Base-by-base conservation (phyloP, 2,329 filamentous ascomycete genomes). In the Epichloe gansuensis region DNA sequence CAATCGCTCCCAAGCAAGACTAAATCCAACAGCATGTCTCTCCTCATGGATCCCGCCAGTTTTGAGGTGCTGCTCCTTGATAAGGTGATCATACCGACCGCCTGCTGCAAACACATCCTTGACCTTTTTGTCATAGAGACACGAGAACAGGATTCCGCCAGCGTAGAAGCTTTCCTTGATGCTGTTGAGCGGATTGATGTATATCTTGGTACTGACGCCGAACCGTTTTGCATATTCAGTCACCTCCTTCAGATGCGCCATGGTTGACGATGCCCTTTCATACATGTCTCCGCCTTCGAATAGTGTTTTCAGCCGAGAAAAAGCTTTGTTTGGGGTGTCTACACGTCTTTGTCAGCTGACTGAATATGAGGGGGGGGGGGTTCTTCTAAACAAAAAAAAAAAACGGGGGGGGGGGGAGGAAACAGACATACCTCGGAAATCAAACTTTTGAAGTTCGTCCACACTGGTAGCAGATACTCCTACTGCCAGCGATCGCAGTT, bases 91-190 rank as follows among this genome's bases (percentile, higher is more conserved):
- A 64, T 98, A 98, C 47, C 93, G 81, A 2, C 93, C 93, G 49
- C 94, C 93, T 35, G 90, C 93, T 5, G 91, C 93, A 62, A 97
- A 89, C 0, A 97, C 87, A 59, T 93, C 85, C 59, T 80, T 83
- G 55, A 84, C 79, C 64, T 89, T 94, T 55, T 80, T 83, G 64
- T 97, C 91, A 57, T 90, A 89, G 2, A 96, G 71, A 61, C 89
- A 96, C 55, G 94, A 87, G 64, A 98, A 97, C 43, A 97, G 73
- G 31, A 97, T 74, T 7, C 90, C 90, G 1, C 86, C 85, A 17
- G 80, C 74, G 66, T 93, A 98, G 64, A 97, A 96, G 52, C 84
- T 86, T 63, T 96, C 90, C 62, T 95, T 95, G 61, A 94, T 80
- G 65, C 87, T 94, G 63, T 84, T 87, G 6, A 98, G 74, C 0